Evolutionary conservation across 108 stramenopile species (phyloP).

Genomic region (Nitzschia palea): DNA sequence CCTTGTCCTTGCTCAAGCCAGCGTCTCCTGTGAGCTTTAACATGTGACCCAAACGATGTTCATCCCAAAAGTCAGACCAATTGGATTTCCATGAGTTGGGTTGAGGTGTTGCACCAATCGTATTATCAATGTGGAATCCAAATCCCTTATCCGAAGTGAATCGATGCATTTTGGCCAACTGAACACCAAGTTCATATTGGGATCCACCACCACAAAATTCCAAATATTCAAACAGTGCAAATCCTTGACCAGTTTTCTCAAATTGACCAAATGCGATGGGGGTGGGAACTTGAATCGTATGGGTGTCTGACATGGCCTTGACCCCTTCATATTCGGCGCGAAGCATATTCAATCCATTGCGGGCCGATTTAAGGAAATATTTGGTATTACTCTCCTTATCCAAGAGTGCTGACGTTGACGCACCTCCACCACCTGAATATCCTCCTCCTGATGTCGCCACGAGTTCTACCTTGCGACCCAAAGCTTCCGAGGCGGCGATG

Average conservation of each 20-base stretch:
- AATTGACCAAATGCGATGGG: conserved; percentile 66
- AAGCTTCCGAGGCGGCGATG: conserved; percentile 42
- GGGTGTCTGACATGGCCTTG: conserved; percentile 66
- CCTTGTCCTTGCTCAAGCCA: conserved; percentile 18
- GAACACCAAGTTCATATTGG: conserved; percentile 59
- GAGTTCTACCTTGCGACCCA: conserved; percentile 33
- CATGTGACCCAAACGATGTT: conserved; percentile 75
- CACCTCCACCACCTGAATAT: conserved; percentile 56
- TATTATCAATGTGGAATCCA: conserved; percentile 82
- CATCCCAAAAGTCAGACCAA: conserved; percentile 84
- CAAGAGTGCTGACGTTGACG: conserved; percentile 36
- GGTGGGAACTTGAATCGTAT: conserved; percentile 66
- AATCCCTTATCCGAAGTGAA: conserved; percentile 33
- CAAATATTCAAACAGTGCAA: conserved; percentile 78
- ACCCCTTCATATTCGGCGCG: conserved; percentile 76
- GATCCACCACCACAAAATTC: conserved; percentile 63
- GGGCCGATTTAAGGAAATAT: conserved; percentile 74
- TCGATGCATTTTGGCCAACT: conserved; percentile 60
- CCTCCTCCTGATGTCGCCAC: conserved; percentile 47
- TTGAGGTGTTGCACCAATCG: conserved; percentile 76
- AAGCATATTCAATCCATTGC: conserved; percentile 55
- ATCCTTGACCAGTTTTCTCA: conserved; percentile 35
- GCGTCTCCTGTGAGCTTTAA: conserved; percentile 51
- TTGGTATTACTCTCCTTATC: conserved; percentile 37
- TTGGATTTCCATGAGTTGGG: conserved; percentile 74